Evolutionary conservation across 306 rosid genomes (phyloP).

Genomic region (Vigna angularis): DNA sequence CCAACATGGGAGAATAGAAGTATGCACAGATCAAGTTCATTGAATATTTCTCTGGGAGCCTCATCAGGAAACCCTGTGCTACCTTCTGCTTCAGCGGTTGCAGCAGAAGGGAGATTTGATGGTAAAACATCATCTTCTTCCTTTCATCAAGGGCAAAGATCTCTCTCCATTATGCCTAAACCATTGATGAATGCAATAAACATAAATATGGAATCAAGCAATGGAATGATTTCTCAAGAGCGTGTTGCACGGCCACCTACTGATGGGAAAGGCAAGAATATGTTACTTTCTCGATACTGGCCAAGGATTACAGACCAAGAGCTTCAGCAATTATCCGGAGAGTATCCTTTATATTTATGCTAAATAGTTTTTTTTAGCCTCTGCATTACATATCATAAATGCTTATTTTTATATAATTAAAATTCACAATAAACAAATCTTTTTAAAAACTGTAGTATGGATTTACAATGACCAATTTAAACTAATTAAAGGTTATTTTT

Average conservation of each 20-base stretch:
- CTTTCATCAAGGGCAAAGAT: slow-evolving; percentile 61
- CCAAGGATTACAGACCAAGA: slow-evolving; percentile 91
- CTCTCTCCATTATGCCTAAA: slow-evolving; percentile 68
- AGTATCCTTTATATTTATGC: slow-evolving; percentile 69
- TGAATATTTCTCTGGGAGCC: slow-evolving; percentile 69
- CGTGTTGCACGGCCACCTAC: slow-evolving; percentile 81
- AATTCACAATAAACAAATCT: neutral
- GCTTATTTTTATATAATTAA: neutral
- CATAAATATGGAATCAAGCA: slow-evolving; percentile 59
- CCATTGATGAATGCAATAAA: slow-evolving; percentile 53
- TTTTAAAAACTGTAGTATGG: neutral
- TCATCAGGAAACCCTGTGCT: slow-evolving; percentile 58
- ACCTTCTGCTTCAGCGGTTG: slow-evolving; percentile 58
- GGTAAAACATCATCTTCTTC: slow-evolving; percentile 59
- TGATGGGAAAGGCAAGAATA: slow-evolving; percentile 81
- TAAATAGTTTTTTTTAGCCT: neutral
- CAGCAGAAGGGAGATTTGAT: slow-evolving; percentile 61
- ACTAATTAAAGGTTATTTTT: neutral
- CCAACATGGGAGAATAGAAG: slow-evolving; percentile 59
- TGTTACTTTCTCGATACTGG: slow-evolving; percentile 94
- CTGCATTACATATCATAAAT: neutral
- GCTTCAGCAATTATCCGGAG: slow-evolving; percentile 79
- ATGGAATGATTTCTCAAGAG: slow-evolving; percentile 47
- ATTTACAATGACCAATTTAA: neutral
- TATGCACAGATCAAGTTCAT: slow-evolving; percentile 50